Conservation (phyloP, 495 filamentous ascomycete species). For the Aspergillus ellipticus region DNA sequence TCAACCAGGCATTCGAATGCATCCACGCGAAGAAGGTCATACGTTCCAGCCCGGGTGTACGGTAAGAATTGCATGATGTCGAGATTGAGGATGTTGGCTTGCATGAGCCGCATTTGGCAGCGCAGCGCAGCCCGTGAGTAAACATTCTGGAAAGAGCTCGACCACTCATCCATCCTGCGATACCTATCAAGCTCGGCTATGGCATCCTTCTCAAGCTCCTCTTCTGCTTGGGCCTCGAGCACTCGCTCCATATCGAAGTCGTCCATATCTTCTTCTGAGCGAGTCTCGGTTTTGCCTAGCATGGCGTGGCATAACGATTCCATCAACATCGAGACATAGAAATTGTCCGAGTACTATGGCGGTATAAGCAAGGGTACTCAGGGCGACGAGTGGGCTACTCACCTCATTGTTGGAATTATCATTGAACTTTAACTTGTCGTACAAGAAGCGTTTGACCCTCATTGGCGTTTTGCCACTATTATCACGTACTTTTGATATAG, state of each 20-base stretch:
- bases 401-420: conserved; percentile 83
- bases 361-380: conserved; percentile 9
- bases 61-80: conserved; percentile 68
- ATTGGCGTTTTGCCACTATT: conserved; percentile 71
- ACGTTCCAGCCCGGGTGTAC: conserved; percentile 74
- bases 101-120: conserved; percentile 71
- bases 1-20: conserved; percentile 81
- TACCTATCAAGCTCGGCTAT: conserved; percentile 86
- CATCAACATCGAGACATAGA: conserved; percentile 82
- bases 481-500: conserved; percentile 76
- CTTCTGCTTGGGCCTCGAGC: conserved; percentile 54
- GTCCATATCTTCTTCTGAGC: conserved; percentile 34
- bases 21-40: conserved; percentile 74
- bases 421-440: conserved; percentile 86
- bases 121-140: conserved; percentile 78
- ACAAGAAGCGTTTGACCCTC: conserved; percentile 70
- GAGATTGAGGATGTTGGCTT: conserved; percentile 60
- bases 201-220: conserved; percentile 63
- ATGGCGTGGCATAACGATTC: conserved; percentile 73
- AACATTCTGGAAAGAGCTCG: conserved; percentile 84
- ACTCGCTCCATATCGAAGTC: conserved; percentile 47
- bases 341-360: conserved; percentile 69
- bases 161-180: conserved; percentile 91
- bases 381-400: conserved; percentile 13
- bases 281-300: conserved; percentile 47